These are phyloP conservation scores for Cystofilobasidium macerans DNA, from an alignment of 768 basidiomycete genomes.

Conservation along the genomic window DNA sequence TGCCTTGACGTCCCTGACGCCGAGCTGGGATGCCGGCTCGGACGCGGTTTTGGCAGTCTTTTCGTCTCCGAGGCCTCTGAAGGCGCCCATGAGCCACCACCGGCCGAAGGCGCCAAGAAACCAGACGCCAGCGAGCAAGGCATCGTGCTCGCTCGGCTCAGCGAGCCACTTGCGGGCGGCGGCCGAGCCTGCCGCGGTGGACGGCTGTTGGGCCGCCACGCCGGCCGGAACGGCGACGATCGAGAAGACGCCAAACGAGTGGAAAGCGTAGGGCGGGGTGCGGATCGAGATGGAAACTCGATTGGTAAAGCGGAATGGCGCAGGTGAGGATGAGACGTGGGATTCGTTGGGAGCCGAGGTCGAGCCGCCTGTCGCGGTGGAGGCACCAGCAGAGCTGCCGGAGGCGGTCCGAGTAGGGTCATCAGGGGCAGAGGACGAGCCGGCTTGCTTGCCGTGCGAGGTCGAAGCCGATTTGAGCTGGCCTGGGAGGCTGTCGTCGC, in stretches of 20 bases:
- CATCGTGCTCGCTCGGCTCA: constrained; percentile 18
- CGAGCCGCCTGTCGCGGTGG: constrained; percentile 5
- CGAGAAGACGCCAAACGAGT: constrained; percentile 75
- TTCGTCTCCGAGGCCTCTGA: constrained; percentile 42
- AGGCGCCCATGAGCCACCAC: constrained; percentile 55
- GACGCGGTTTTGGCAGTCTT: constrained; percentile 46
- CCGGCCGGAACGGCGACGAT: constrained; percentile 64
- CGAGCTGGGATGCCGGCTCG: constrained; percentile 42
- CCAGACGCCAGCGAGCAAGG: constrained; percentile 52
- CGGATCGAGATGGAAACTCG: constrained; percentile 84
- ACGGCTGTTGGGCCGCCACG: constrained; percentile 26
- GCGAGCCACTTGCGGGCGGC: constrained; percentile 8
- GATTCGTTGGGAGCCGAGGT: constrained; percentile 19
- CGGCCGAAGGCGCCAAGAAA: constrained; percentile 81
- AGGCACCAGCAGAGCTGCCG: constrained; percentile 15
- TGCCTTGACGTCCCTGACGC: constrained; percentile 63
- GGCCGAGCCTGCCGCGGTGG: not conserved
- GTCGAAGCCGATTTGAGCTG: constrained; percentile 16
- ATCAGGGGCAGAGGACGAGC: constrained; percentile 10
- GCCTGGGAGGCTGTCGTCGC: constrained; percentile 22
- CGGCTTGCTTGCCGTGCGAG: not conserved
- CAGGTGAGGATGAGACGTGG: constrained; percentile 30
- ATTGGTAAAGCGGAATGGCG: constrained; percentile 61
- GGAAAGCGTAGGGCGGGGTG: constrained; percentile 79
- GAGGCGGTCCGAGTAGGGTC: constrained; percentile 25